Evolutionary conservation across 1,284 basidiomycete genomes (phyloP).

Genomic region (Agaricales sp.): DNA sequence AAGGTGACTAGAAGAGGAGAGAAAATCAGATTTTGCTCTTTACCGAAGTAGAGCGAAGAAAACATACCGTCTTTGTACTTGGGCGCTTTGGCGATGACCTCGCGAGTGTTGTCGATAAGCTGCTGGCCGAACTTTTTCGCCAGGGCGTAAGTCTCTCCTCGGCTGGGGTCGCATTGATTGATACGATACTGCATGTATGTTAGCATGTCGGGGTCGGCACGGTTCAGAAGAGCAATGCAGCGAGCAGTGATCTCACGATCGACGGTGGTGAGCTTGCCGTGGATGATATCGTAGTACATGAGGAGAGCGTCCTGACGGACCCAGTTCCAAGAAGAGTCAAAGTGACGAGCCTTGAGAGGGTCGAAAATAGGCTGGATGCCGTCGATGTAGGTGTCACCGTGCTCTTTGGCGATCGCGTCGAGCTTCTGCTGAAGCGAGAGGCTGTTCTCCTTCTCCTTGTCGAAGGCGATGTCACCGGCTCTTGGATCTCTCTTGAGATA

Average conservation of each 20-base stretch:
- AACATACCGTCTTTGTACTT: conserved; percentile 85
- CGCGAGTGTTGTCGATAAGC: conserved; percentile 88
- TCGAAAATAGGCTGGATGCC: conserved; percentile 94
- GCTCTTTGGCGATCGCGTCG: conserved; percentile 82
- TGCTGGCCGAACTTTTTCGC: conserved; percentile 97
- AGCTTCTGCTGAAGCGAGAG: conserved; percentile 76
- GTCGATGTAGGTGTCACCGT: conserved; percentile 88
- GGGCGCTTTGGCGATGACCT: conserved; percentile 76
- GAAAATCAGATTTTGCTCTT: no score
- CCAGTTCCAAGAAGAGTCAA: conserved; percentile 99
- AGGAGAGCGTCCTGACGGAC: conserved; percentile 90
- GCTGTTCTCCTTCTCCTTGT: conserved; percentile 72
- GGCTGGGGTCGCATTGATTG: conserved; percentile 70
- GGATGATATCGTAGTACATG: conserved; percentile 98
- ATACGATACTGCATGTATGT: conserved; percentile 96
- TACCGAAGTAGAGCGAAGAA: conserved; percentile 2
- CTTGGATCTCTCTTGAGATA: conserved; percentile 92
- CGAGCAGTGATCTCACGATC: conserved; percentile 95
- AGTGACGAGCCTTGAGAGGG: conserved; percentile 91
- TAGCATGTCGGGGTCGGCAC: conserved; percentile 85
- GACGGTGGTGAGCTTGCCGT: conserved; percentile 86
- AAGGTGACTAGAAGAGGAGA: conserved; percentile 67
- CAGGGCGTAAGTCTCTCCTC: conserved; percentile 86
- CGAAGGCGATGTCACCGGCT: conserved; percentile 82
- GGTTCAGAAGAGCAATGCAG: conserved; percentile 95